These are phyloP conservation scores for Dothistroma septosporum DNA, from an alignment of 2,329 filamentous ascomycete species.

Conservation along the genomic window DNA sequence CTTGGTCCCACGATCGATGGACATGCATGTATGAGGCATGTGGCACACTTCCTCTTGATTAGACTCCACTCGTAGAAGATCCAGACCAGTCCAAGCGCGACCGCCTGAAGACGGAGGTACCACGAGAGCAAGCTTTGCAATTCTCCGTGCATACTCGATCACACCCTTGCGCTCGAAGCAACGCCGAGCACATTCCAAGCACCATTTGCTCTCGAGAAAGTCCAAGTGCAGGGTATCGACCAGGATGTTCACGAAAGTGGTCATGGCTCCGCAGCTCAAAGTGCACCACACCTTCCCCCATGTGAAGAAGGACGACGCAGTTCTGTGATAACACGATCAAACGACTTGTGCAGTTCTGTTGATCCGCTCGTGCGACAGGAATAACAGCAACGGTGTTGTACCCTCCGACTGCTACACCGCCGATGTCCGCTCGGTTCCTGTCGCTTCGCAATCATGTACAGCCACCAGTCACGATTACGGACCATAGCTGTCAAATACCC, in stretches of 20 bases:
- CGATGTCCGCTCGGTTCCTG: no score
- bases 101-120: neutral
- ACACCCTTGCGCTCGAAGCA: neutral
- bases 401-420: no score
- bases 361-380: no score
- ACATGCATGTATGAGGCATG: no score
- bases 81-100: neutral
- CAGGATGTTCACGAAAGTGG: neutral
- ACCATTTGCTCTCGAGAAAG: neutral
- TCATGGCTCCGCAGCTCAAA: neutral
- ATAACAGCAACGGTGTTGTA: no score
- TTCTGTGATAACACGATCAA: neutral
- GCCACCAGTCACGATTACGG: no score
- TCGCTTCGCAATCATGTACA: no score
- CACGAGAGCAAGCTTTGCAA: neutral
- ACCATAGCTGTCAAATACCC: no score
- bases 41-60: no score
- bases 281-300: neutral
- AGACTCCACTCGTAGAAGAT: neutral
- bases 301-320: neutral
- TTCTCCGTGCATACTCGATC: neutral
- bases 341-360: neutral
- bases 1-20: no score
- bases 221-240: neutral
- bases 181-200: neutral